Evolutionary conservation across 176 grass and related monocot species (phyloP), one percentile per base, ranked within the genome.

Genomic region (Poa pratensis): DNA sequence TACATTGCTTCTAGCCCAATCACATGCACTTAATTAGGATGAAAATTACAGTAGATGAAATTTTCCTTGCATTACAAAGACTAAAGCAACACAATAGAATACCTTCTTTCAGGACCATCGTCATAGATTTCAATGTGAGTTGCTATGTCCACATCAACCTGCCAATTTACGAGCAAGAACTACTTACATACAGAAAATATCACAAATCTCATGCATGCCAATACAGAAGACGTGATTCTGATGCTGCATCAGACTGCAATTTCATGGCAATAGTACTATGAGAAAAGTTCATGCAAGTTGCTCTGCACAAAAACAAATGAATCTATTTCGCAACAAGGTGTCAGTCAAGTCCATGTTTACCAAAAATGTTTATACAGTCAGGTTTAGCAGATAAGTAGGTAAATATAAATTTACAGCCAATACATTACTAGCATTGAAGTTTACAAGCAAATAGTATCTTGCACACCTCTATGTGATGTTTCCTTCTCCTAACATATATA

Each of bases 91-190:
- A 73, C 22, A 9, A 9, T 64, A 76, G 79, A 64, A 24, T 84
- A 99, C 96, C 96, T 99, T 90, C 90, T 89, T 53, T 96, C 90
- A 94, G 96, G 88, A 30, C 93, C 90, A 88, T 94, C 91, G 16
- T 90, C 86, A 72, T 94, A 95, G 59, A 99, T 90, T 50, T 96
- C 73, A 83, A 99, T 90, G 80, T 88, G 96, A 43, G 96, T 99
- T 87, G 96, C 93, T 92, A 99, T 96, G 84, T 99, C 96, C 86
- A 99, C 82, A 84, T 99, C 96, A 85, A 99, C 86, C 96, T 99
- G 84, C 50, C 26, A 72, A 81, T 55, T 55, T 45, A 62, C 66
- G 3, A 22, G 63, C 24, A 70, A 73, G 86, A 86, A 84, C 24
- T 59, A 83, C 49, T 80, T 75, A 86, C 82, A 69, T 40, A n/a